A percentile compares a stretch with the other conserved stretches of the same genome.
Evolutionary conservation across 192 early-diverging fungal genomes (phyloP).

Genomic region (Geranomyces variabilis): DNA sequence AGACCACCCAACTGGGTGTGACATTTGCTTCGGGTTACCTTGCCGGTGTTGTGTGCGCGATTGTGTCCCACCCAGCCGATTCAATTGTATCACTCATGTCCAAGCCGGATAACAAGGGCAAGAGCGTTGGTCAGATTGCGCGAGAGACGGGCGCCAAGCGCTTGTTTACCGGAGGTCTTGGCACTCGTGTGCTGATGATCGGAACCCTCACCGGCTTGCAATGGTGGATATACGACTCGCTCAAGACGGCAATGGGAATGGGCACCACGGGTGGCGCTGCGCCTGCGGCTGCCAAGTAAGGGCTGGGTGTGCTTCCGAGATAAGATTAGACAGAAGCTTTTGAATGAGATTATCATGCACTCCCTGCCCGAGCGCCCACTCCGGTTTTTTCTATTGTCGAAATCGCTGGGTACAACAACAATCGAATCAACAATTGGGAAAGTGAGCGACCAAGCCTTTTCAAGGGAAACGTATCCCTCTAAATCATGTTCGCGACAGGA

Average conservation of each 20-base stretch:
- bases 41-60: conserved; percentile 84
- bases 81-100: conserved; percentile 59
- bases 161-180: conserved; percentile 74
- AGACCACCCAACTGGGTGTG: conserved; percentile 73
- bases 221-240: conserved; percentile 81
- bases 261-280: conserved; percentile 63
- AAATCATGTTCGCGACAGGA: too few relatives aligned
- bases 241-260: conserved; percentile 70
- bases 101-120: conserved; percentile 56
- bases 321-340: too few relatives aligned
- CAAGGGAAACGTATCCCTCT: too few relatives aligned
- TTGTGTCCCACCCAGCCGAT: conserved; percentile 90
- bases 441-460: too few relatives aligned
- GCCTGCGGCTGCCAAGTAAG: conserved; percentile 2
- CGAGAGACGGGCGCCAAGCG: conserved; percentile 38
- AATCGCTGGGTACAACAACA: too few relatives aligned
- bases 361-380: too few relatives aligned
- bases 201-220: conserved; percentile 84
- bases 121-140: conserved; percentile 48
- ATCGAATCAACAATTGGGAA: too few relatives aligned
- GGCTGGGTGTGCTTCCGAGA: too few relatives aligned
- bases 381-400: too few relatives aligned
- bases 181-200: conserved; percentile 87
- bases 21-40: conserved; percentile 82
- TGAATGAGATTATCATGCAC: too few relatives aligned